A percentile compares a stretch with the other conserved stretches of the same genome.
These are phyloP conservation scores for Starmera dryadoides DNA, from an alignment of 805 yeast genomes.

Conservation along the genomic window DNA sequence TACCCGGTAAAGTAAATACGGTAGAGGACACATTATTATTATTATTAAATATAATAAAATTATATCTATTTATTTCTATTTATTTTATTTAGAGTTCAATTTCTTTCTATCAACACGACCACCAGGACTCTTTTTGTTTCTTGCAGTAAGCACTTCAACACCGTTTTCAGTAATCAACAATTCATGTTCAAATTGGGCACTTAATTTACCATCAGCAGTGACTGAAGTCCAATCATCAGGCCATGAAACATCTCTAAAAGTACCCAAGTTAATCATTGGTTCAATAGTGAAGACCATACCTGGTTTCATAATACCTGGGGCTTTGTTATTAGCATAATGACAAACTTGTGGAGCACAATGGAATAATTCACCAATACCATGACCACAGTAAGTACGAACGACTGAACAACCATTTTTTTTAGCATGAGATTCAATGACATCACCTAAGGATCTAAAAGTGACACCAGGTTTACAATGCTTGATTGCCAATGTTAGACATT, in stretches of 20 bases:
- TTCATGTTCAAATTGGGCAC: constrained; percentile 96
- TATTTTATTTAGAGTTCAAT: too few species aligned
- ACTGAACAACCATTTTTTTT: constrained; percentile 72
- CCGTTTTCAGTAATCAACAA: constrained; percentile 90
- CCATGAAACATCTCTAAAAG: constrained; percentile 78
- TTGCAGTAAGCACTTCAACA: constrained; percentile 80
- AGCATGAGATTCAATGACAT: constrained; percentile 83
- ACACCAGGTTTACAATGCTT: constrained; percentile 85
- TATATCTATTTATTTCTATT: not conserved
- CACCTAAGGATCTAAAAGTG: constrained; percentile 81
- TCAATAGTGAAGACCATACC: constrained; percentile 97
- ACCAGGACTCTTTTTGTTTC: constrained; percentile 80
- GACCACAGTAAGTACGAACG: constrained; percentile 88
- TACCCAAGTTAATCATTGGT: constrained; percentile 91
- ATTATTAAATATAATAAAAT: too few species aligned
- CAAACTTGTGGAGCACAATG: constrained; percentile 92
- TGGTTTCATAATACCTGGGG: constrained; percentile 88
- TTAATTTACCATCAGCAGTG: constrained; percentile 81
- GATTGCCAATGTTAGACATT: constrained; percentile 79
- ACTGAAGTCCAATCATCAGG: constrained; percentile 97
- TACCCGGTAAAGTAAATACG: not conserved
- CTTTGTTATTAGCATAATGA: constrained; percentile 90
- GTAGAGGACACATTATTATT: too few species aligned
- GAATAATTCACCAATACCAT: constrained; percentile 81
- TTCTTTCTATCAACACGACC: constrained; percentile 62